Evolutionary conservation across 441 rosid species (phyloP).

Genomic region (Euphorbia celastroides): DNA sequence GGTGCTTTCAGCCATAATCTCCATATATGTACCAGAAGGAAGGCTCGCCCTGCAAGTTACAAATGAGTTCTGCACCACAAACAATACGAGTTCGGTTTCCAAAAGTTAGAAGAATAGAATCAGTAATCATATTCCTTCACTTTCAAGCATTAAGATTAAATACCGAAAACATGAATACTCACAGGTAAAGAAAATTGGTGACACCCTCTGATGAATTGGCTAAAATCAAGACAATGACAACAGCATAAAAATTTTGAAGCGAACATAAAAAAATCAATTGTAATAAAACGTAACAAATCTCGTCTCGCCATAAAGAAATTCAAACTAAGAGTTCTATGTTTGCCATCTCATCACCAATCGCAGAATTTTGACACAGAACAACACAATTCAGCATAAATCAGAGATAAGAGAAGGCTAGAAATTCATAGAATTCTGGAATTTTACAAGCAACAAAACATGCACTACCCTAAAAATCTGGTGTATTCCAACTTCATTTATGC

Average conservation of each 20-base stretch:
- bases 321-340: too few relatives aligned
- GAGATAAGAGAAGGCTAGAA: too few relatives aligned
- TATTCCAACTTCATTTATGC: not conserved
- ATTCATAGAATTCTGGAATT: not conserved
- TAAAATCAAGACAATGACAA: not conserved
- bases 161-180: not conserved
- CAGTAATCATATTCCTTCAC: not conserved
- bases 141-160: not conserved
- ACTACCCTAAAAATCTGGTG: not conserved
- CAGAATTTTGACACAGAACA: not conserved
- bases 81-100: not conserved
- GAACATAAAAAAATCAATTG: not conserved
- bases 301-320: not conserved
- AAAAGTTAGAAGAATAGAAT: too few relatives aligned
- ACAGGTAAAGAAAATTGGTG: not conserved
- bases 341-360: not conserved
- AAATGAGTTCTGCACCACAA: slow-evolving; percentile 15
- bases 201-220: not conserved
- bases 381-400: too few relatives aligned
- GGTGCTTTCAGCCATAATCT: slow-evolving; percentile 11
- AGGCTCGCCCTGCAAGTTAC: not conserved
- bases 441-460: not conserved
- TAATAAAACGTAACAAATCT: not conserved
- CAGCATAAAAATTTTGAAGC: not conserved
- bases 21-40: slow-evolving; percentile 20